A percentile compares a stretch with the other conserved stretches of the same genome.
These are phyloP conservation scores for Phialophora macrospora DNA, from an alignment of 2,329 filamentous ascomycete genomes.

Conservation along the genomic window DNA sequence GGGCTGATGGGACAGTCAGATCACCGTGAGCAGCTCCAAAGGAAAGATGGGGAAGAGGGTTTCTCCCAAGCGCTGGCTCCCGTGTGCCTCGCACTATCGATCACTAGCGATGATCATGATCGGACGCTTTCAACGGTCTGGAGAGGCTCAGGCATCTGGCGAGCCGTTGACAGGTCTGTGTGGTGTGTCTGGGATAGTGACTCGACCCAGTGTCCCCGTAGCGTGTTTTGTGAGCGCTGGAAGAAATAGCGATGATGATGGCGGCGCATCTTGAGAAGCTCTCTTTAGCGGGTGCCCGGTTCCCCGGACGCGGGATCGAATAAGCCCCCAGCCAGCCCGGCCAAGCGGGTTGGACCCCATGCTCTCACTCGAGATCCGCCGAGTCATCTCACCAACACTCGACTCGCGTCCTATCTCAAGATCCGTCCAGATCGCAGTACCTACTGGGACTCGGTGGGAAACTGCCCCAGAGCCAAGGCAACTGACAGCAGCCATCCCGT, in stretches of 20 bases:
- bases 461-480: no score
- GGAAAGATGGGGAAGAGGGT: neutral
- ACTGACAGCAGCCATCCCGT: neutral
- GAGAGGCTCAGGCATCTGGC: no score
- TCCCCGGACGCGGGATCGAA: conserved; percentile 18
- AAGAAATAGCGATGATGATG: neutral
- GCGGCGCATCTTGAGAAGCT: neutral
- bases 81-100: neutral
- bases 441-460: neutral
- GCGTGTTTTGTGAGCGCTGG: neutral
- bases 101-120: neutral
- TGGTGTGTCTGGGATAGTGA: neutral
- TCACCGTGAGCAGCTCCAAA: neutral
- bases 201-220: neutral
- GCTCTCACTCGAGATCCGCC: neutral
- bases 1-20: neutral
- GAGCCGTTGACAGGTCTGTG: neutral
- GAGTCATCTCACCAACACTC: neutral
- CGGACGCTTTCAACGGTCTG: neutral
- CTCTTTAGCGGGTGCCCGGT: neutral
- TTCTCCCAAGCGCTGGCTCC: neutral
- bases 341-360: neutral
- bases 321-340: neutral
- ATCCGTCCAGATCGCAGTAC: neutral
- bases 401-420: neutral